These are phyloP conservation scores for Saprolegnia diclina DNA, from an alignment of 352 stramenopile species.

Conservation along the genomic window DNA sequence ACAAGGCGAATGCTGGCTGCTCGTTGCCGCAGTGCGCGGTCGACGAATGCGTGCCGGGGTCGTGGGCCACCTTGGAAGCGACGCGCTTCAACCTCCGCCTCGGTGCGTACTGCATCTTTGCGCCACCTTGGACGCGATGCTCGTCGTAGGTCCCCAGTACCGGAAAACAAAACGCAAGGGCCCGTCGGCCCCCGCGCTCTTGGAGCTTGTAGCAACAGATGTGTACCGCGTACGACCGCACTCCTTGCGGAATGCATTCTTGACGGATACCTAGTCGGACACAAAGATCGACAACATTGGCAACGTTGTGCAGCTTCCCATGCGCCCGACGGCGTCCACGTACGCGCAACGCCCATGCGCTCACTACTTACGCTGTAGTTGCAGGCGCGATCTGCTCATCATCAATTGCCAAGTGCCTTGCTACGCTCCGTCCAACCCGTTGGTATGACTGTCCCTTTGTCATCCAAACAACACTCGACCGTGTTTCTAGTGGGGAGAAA, in stretches of 20 bases:
- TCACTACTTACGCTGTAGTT: neutral
- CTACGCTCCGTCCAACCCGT: constrained; percentile 73
- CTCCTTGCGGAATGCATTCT: neutral
- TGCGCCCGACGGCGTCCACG: constrained; percentile 31
- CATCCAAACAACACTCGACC: neutral
- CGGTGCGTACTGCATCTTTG: constrained; percentile 31
- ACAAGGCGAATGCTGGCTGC: constrained; percentile 42
- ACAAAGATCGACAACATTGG: constrained; percentile 69
- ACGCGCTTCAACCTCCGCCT: constrained; percentile 78
- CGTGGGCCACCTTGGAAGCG: constrained; percentile 56
- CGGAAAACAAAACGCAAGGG: constrained; percentile 69
- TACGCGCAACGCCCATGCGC: too few species aligned
- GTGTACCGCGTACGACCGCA: constrained; percentile 47
- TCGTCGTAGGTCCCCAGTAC: constrained; percentile 58
- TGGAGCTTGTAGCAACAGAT: constrained; percentile 62
- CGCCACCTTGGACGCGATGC: neutral
- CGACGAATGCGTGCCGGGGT: constrained; percentile 30
- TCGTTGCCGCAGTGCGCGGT: constrained; percentile 52
- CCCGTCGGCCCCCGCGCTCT: constrained; percentile 44
- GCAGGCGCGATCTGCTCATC: constrained; percentile 56
- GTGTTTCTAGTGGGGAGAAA: constrained; percentile 48
- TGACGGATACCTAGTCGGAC: constrained; percentile 40
- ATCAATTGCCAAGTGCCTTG: constrained; percentile 82
- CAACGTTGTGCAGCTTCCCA: constrained; percentile 55
- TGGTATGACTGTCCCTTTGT: constrained; percentile 21